Percentiles rank a stretch among this genome's conserved stretches.
Evolutionary conservation across 306 rosid species (phyloP).

Genomic region (Acacia melanoxylon): DNA sequence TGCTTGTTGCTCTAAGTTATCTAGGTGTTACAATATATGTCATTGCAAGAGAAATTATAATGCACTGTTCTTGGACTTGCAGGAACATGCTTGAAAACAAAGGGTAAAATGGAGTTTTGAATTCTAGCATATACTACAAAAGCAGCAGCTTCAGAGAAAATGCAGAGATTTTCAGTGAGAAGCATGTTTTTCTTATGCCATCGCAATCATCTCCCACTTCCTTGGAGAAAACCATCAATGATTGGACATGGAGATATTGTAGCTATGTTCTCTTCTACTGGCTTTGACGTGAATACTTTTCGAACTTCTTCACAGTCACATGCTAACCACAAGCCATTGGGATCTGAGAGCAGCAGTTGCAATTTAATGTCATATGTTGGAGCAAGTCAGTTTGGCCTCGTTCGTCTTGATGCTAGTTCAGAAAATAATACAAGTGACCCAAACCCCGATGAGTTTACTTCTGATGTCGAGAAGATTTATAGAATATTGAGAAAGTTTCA

Average conservation of each 20-base stretch:
- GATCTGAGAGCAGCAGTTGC: not conserved
- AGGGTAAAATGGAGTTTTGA: not conserved
- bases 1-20: not conserved
- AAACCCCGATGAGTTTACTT: slow-evolving; percentile 55
- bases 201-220: not conserved
- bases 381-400: slow-evolving; percentile 41
- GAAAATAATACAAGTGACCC: slow-evolving; percentile 17
- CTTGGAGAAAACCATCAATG: slow-evolving; percentile 18
- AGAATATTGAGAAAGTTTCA: slow-evolving; percentile 70
- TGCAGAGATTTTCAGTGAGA: slow-evolving; percentile 45
- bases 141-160: slow-evolving; percentile 1
- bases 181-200: slow-evolving; percentile 28
- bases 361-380: not conserved
- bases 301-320: slow-evolving; percentile 13
- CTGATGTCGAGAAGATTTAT: slow-evolving; percentile 72
- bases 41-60: not conserved
- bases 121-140: not conserved
- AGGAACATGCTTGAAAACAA: slow-evolving; percentile 6
- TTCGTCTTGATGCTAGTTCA: slow-evolving; percentile 37
- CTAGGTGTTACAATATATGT: not conserved
- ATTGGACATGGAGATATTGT: slow-evolving; percentile 15
- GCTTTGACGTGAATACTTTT: slow-evolving; percentile 11
- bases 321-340: slow-evolving; percentile 6
- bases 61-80: not conserved
- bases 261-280: slow-evolving; percentile 29